Percentiles rank a stretch among this genome's conserved stretches.
Conservation (phyloP, 2,329 filamentous ascomycete genomes). For the Pseudogymnoascus pannorum region DNA sequence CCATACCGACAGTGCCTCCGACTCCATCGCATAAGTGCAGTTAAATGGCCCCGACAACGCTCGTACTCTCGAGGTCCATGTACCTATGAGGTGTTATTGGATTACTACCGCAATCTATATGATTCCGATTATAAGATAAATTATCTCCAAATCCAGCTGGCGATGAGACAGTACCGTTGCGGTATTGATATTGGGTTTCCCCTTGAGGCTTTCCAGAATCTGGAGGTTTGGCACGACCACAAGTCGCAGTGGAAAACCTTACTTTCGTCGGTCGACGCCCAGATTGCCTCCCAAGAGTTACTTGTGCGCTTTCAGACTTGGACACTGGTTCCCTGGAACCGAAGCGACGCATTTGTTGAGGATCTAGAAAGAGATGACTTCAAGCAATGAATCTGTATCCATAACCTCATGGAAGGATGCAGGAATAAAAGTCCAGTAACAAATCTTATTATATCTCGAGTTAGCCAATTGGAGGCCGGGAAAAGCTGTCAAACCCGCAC, state of each 20-base stretch:
- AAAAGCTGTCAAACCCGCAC: not conserved
- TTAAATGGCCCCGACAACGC: conserved; percentile 14
- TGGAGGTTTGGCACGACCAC: conserved; percentile 13
- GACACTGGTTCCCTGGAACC: conserved; percentile 6
- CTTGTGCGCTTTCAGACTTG: conserved; percentile 3
- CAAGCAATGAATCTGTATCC: not conserved
- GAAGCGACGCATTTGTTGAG: not conserved
- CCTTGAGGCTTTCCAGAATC: conserved; percentile 14
- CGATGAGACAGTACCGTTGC: conserved; percentile 15
- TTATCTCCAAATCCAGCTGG: conserved; percentile 18
- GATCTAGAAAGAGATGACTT: not conserved
- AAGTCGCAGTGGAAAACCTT: not conserved
- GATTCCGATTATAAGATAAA: conserved; percentile 12
- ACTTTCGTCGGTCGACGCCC: conserved; percentile 1
- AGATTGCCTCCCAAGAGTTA: conserved; percentile 7
- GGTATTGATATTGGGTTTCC: conserved; percentile 15
- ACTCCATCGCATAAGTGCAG: conserved; percentile 14
- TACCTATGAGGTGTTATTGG: not conserved
- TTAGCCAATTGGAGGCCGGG: not conserved
- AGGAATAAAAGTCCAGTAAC: not conserved
- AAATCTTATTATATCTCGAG: conserved; percentile 1
- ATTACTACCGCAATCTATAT: conserved; percentile 5
- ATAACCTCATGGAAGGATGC: not conserved
- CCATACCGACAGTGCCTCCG: conserved; percentile 14
- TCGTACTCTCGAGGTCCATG: not conserved